Percentiles rank a stretch among this genome's conserved stretches.
Conservation (phyloP, 1,284 basidiomycete species). For the Grifola frondosa region DNA sequence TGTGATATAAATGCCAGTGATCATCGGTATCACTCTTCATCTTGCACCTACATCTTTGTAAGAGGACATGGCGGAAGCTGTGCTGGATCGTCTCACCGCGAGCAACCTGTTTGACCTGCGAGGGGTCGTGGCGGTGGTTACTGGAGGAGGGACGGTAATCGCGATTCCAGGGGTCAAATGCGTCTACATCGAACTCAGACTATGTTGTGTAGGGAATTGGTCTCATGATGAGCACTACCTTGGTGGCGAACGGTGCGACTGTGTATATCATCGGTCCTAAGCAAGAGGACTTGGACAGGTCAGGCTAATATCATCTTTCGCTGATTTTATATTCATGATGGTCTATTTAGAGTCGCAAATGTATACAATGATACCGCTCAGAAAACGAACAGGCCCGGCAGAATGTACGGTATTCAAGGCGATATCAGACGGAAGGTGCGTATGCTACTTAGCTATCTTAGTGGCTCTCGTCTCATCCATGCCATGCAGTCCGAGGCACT, state of each 20-base stretch:
- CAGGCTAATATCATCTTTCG: constrained; percentile 5
- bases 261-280: constrained; percentile 49
- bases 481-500: constrained; percentile 41
- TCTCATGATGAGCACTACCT: constrained; percentile 45
- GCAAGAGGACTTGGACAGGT: constrained; percentile 44
- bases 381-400: constrained; percentile 33
- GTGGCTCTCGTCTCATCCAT: neutral
- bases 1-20: no score
- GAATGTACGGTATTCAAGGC: constrained; percentile 43
- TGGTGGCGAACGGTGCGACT: constrained; percentile 50
- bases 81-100: constrained; percentile 38
- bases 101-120: constrained; percentile 43
- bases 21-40: no score
- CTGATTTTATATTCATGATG: neutral
- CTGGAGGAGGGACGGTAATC: constrained; percentile 47
- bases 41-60: neutral
- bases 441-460: no score
- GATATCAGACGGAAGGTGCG: constrained; percentile 47
- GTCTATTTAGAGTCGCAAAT: constrained; percentile 31
- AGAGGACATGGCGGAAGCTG: constrained; percentile 37
- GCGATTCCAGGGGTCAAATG: neutral
- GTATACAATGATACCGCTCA: constrained; percentile 41
- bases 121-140: constrained; percentile 48
- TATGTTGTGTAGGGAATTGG: constrained; percentile 42
- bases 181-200: neutral